Base-by-base conservation (phyloP, 106 monocot species). In the Allium sativum region DNA sequence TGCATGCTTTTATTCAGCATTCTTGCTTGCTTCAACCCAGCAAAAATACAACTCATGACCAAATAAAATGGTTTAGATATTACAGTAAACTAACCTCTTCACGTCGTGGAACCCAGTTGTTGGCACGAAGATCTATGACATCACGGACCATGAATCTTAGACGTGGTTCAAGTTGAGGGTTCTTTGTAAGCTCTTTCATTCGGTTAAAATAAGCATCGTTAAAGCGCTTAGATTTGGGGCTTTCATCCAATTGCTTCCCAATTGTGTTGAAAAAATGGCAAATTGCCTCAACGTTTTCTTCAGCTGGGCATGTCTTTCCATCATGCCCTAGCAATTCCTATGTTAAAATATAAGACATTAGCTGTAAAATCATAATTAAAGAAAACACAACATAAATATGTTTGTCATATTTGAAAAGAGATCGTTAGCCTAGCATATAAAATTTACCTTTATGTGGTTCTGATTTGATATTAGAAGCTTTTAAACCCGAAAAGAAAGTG, bases 281-380 rank as follows among this genome's bases (percentile, higher is more conserved):
- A 48, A 87, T 87, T 6, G 87, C 79, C 62, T 87, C 87, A 6
- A 87, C 82, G 67, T 87, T 87, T 67, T 87, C 87, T 53, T 87
- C 87, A 20, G 74, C 90, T 47, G 90, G 96, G 54, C 84, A 84
- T 11, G 68, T 58, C 47, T 85, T 93, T 42, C 50, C 69, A 64
- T 87, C 82, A 65, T 45, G 61, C 14, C 87, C 87, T 50, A 87
- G 55, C 15, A 87, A 47, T 54, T 77, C 79, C 87, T 87, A 74
- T 14, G 66, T 61, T 31, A 31, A 3, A 31, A 31, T 31, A 31
- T 31, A 31, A 31, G 31, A 31, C 31, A 31, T 31, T 31, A 31
- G 31, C 31, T 31, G 19, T 42, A 72, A 11, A 10, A 66, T 15
- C 1, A 17, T 53, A 15, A 66, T 63, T n/a, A n/a, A n/a, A n/a